Evolutionary conservation across 2,329 filamentous ascomycete genomes (phyloP).

Genomic region (Ambrosiella xylebori): DNA sequence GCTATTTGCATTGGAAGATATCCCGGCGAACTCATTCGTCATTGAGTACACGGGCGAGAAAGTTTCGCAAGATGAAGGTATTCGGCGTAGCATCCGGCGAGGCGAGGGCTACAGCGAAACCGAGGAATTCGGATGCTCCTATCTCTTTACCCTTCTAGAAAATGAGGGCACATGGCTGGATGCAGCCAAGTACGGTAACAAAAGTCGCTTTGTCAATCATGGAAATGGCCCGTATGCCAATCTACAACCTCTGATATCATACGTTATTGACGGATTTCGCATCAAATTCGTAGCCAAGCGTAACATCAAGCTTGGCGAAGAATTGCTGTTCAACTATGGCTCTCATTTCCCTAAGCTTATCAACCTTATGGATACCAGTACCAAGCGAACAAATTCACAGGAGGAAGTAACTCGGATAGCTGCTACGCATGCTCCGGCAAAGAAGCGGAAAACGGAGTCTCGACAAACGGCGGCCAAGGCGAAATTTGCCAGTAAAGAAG

Average conservation of each 20-base stretch:
- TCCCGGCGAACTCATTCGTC: slow-evolving; percentile 53
- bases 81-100: slow-evolving; percentile 45
- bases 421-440: not conserved
- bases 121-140: slow-evolving; percentile 40
- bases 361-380: slow-evolving; percentile 8
- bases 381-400: slow-evolving; percentile 1
- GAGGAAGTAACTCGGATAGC: not conserved
- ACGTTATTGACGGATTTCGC: slow-evolving; percentile 59
- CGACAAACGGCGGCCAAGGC: not conserved
- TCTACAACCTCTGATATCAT: slow-evolving; percentile 45
- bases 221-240: slow-evolving; percentile 33
- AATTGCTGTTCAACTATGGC: slow-evolving; percentile 70
- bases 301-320: slow-evolving; percentile 53
- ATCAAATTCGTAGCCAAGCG: slow-evolving; percentile 56
- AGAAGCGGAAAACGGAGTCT: not conserved
- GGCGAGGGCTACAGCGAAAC: slow-evolving; percentile 42
- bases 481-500: not conserved
- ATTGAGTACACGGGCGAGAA: slow-evolving; percentile 70
- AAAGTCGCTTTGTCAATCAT: slow-evolving; percentile 73
- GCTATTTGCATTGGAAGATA: slow-evolving; percentile 52
- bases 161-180: slow-evolving; percentile 52
- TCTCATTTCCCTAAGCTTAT: slow-evolving; percentile 46
- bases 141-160: slow-evolving; percentile 42
- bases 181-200: slow-evolving; percentile 59
- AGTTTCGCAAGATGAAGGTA: slow-evolving; percentile 51